Evolutionary conservation across 768 basidiomycete species (phyloP).

Genomic region (Lyophyllum atratum): DNA sequence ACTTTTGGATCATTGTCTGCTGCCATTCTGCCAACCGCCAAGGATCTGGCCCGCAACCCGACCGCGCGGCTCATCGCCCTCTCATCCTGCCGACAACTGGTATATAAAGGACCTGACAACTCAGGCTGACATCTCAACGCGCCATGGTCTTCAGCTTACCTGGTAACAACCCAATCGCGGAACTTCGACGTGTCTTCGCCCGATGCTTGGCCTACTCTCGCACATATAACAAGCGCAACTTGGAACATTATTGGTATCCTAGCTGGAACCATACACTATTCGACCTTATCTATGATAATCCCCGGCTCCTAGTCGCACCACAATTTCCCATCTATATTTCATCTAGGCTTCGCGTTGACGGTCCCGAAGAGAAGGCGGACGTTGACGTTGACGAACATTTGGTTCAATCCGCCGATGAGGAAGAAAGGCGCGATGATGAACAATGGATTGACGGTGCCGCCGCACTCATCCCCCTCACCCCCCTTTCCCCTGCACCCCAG

Average conservation of each 20-base stretch:
- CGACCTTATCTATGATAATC: neutral
- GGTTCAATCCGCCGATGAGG: neutral
- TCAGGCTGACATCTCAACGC: neutral
- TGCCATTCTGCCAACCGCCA: neutral
- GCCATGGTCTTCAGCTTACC: neutral
- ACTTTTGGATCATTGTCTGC: neutral
- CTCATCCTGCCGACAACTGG: neutral
- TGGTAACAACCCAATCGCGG: neutral
- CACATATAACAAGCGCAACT: neutral
- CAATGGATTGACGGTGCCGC: neutral
- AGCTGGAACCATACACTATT: neutral
- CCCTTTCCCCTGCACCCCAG: neutral
- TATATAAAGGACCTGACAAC: neutral
- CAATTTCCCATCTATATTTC: neutral
- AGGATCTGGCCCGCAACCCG: neutral
- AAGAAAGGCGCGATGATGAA: neutral
- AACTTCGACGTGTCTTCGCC: neutral
- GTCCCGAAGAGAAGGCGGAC: no score
- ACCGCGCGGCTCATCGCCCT: neutral
- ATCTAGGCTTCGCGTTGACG: no score
- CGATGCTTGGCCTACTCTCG: neutral
- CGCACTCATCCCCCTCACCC: neutral
- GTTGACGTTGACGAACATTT: no score
- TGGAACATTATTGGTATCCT: neutral
- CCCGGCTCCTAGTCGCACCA: neutral